Evolutionary conservation across 768 basidiomycete species (phyloP), one percentile per base, ranked within the genome.

Genomic region (Tylopilus intermedius): DNA sequence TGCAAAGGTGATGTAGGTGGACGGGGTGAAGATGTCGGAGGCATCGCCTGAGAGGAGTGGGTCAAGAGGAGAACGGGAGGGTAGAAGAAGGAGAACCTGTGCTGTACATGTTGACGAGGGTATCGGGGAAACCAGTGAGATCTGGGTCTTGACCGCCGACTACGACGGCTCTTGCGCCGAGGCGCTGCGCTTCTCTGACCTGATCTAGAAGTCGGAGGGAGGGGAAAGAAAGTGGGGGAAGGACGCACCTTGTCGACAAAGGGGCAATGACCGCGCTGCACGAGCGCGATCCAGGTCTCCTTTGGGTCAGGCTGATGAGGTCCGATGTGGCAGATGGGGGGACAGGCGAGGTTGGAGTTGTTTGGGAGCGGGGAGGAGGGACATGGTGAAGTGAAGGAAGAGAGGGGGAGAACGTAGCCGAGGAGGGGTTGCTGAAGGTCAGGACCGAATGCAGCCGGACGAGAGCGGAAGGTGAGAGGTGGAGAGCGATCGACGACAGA

Each of bases 51-150:
- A 27, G 42, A 24, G 24, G 11, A 24, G 51, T 2, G 40, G 18
- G 42, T 50, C 47, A 56, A 52, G 46, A 54, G 2, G 32, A 1
- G 37, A 30, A 44, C 47, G 47, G 47, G 21, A 45, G 64, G 78
- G 50, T 68, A 75, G 49, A 30, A 30, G 30, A 6, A 45, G 89
- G 38, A 30, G 45, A 58, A 94, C 94, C 88, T 70, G 88, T 89
- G 67, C 87, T 90, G 71, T 89, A 96, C 90, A 96, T 94, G 61
- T 88, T 92, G 48, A 94, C 79, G 55, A 96, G 75, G 26, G 81
- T 77, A 63, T 93, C 86, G 33, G 92, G 81, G 57, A 79, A 78
- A 7, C 83, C 89, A 33, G 76, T 79, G 52, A 77, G 63, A 18
- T 77, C 80, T 18, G 84, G 84, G 60, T 84, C 75, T 58, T 84